phyloP scores from a whole-genome alignment of 2,329 filamentous ascomycete species.

The Fusarium sublunatum region DNA sequence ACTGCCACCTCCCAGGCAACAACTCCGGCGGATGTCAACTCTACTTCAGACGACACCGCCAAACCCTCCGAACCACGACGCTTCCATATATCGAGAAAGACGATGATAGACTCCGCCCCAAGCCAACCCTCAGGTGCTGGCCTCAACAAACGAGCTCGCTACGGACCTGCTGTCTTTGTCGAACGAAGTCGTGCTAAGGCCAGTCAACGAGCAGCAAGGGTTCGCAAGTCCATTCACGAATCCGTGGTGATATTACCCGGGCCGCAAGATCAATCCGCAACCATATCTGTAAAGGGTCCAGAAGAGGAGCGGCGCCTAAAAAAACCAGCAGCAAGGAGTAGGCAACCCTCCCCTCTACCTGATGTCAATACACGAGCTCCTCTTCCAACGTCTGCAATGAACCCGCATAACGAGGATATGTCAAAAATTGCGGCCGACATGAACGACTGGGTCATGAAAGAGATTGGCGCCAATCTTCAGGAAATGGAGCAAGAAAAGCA shows the following conservation, averaged over 20 bases:
- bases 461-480: conserved; percentile 66
- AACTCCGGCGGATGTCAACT: conserved; percentile 1
- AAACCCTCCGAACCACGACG: conserved; percentile 57
- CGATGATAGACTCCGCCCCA: conserved; percentile 50
- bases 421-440: conserved; percentile 65
- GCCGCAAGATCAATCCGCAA: conserved; percentile 5
- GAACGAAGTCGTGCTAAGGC: conserved; percentile 61
- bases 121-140: conserved; percentile 43
- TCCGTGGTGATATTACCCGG: conserved; percentile 7
- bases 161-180: conserved; percentile 64
- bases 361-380: conserved; percentile 40
- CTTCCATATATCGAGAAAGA: conserved; percentile 66
- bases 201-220: conserved; percentile 37
- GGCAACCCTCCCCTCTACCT: conserved; percentile 40
- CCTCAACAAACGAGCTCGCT: conserved; percentile 56
- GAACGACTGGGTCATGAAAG: conserved; percentile 68
- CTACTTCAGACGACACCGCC: conserved; percentile 24
- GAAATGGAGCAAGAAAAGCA: conserved; percentile 58
- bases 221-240: conserved; percentile 22
- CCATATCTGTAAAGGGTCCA: conserved; percentile 18
- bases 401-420: conserved; percentile 57
- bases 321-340: conserved; percentile 49
- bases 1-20: conserved; percentile 15
- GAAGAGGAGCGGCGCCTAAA: conserved; percentile 48
- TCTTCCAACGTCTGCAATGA: conserved; percentile 50